Evolutionary conservation across 768 basidiomycete genomes (phyloP), one percentile per base, ranked within the genome.

Genomic region (Lactarius sp.): DNA sequence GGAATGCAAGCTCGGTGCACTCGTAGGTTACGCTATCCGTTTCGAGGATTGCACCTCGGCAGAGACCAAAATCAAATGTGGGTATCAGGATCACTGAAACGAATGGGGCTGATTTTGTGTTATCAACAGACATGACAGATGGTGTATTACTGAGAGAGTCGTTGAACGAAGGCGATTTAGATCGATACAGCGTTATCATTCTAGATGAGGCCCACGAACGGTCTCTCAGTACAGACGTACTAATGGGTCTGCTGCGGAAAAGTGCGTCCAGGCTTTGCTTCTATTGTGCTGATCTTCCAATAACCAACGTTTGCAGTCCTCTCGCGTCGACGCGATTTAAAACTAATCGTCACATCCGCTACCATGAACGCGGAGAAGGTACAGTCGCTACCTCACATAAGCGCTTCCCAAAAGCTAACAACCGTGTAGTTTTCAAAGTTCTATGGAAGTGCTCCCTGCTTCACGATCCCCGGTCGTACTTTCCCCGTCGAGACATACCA

Each of bases 361-460:
- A 99, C 97, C 3, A 99, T 99, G 97, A 99, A 99, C 72, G 92
- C 97, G 0, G 94, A 97, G 54, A 99, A 99, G 86, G 94, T 91
- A 67, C 56, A 77, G 31, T 13, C 14, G 4, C 4, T 6, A 13
- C 27, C 34, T 18, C 18, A 10, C 0, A 34, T 36, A 36, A 27
- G 13, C 16, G 18, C 42, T 36, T 22, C 12, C 6, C 49, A 39
- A 13, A n/a, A 10, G 2, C 1, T 61, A 8, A 59, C 56, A n/a
- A 1, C 14, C 27, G n/a, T 27, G n/a, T 61, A 94, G 92, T 99
- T 99, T 76, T 97, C 97, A 16, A 77, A 76, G 14, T 98, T 99
- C 75, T 99, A 97, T 69, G 96, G 96, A 36, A 91, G 89, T 70
- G 96, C 96, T 0, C 95, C 95, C 0, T 88, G 85, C 37, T 99